A percentile compares a stretch with the other conserved stretches of the same genome.
Conservation (phyloP, 2,329 filamentous ascomycete genomes). For the Seiridium cupressi region DNA sequence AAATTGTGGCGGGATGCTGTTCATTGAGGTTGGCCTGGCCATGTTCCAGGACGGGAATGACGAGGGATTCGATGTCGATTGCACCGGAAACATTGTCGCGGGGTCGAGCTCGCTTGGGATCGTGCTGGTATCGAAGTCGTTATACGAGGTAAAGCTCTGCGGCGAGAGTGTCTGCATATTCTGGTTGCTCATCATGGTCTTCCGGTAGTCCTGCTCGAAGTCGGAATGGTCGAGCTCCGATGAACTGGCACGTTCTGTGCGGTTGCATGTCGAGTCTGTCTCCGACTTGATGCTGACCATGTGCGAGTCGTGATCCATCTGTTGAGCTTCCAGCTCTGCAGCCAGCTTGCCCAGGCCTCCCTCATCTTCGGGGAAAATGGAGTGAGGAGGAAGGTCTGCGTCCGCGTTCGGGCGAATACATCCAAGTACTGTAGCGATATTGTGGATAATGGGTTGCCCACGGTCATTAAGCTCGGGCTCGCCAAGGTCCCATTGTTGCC, state of each 20-base stretch:
- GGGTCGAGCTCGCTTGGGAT: constrained; percentile 26
- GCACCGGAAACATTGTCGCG: constrained; percentile 24
- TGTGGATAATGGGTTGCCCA: constrained; percentile 62
- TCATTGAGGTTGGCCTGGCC: constrained; percentile 31
- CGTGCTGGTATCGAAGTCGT: constrained; percentile 36
- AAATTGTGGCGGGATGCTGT: constrained; percentile 36
- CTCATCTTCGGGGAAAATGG: constrained; percentile 61
- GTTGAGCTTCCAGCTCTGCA: constrained; percentile 49
- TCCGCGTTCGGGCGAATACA: constrained; percentile 64
- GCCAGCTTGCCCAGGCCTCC: constrained; percentile 56
- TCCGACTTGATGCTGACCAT: constrained; percentile 29
- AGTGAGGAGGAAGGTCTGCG: constrained; percentile 55
- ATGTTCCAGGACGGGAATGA: constrained; percentile 33
- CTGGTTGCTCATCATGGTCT: constrained; percentile 41
- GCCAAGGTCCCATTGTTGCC: constrained; percentile 59
- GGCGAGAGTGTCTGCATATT: constrained; percentile 51
- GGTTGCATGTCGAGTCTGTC: constrained; percentile 32
- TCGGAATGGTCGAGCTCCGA: constrained; percentile 56
- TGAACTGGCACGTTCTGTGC: constrained; percentile 50
- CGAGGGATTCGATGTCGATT: constrained; percentile 24
- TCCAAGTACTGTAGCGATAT: constrained; percentile 62
- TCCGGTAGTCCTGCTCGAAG: constrained; percentile 53
- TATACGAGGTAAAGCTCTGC: constrained; percentile 46
- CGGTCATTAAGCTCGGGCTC: constrained; percentile 63
- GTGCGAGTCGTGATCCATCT: constrained; percentile 33